phyloP scores from a whole-genome alignment of 768 basidiomycete genomes.

The Lentinula guzmanii region DNA sequence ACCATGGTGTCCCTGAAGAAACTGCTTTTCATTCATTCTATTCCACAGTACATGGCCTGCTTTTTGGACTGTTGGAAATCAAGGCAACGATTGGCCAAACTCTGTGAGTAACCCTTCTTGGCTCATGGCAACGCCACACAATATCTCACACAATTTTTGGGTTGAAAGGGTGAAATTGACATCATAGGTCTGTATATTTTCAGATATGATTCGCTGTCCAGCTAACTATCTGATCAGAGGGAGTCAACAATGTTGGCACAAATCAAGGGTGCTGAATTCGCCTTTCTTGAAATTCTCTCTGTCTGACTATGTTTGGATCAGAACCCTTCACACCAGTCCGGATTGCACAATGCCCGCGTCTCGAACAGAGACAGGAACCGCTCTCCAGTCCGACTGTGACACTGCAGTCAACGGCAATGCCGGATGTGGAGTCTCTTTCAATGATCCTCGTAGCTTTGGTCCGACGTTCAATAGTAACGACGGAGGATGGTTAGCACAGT shows the following conservation, averaged over 20 bases:
- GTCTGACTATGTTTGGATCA: neutral
- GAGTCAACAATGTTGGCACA: slow-evolving; percentile 36
- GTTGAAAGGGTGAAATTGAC: slow-evolving; percentile 36
- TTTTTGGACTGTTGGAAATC: slow-evolving; percentile 44
- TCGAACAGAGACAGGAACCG: neutral
- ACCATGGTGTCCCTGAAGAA: neutral
- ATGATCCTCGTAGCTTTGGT: slow-evolving; percentile 3
- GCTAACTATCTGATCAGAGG: slow-evolving; percentile 23
- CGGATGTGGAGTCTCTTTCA: slow-evolving; percentile 20
- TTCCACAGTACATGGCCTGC: slow-evolving; percentile 37
- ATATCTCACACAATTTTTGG: neutral
- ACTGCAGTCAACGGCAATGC: slow-evolving; percentile 33
- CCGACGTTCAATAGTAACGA: slow-evolving; percentile 21
- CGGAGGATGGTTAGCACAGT: slow-evolving; percentile 29
- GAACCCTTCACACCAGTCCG: slow-evolving; percentile 37
- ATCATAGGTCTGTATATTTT: slow-evolving; percentile 22
- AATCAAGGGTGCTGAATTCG: slow-evolving; percentile 31
- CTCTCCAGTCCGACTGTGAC: slow-evolving; percentile 29
- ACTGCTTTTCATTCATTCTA: neutral
- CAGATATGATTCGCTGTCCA: neutral
- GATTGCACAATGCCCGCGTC: slow-evolving; percentile 3
- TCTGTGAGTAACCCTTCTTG: slow-evolving; percentile 18
- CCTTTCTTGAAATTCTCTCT: neutral
- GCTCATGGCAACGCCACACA: neutral
- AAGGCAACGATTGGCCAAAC: slow-evolving; percentile 36